Base-by-base conservation (phyloP, 352 stramenopile genomes). In the Blastocystis sp. region DNA sequence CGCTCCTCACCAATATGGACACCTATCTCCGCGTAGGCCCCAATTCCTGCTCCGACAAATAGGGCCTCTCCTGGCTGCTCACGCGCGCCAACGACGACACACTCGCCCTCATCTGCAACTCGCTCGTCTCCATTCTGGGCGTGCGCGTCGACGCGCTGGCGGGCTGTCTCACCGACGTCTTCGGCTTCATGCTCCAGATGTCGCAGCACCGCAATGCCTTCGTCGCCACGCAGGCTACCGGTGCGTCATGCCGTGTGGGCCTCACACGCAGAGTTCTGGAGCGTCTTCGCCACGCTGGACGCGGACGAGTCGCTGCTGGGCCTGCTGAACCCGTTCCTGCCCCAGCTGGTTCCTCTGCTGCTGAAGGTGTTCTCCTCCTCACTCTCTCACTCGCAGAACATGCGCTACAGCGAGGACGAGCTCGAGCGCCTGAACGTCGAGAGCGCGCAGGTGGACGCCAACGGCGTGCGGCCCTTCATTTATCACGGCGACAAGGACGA, bases 361-460 rank as follows among this genome's bases (percentile, higher is more conserved):
- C 14, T 86, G 9, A 17, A 45, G 7, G 71, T 81, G 60, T 7
- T 23, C 10, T n/a, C 61, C 17, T 64, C 43, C 11, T 21, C 60
- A 43, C 10, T 9, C 14, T n/a, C n/a, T 67, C 10, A 7, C 17
- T 7, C 14, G 60, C 38, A 81, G 71, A 86, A 74, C 23, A 86
- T 86, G 76, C 7, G 76, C 17, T 86, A 86, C 48, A 76, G 23
- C 48, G 76, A 81, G 9, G 53, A 86, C 7, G 76, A 86, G 34
- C 28, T 86, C 11, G 76, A 56, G 21, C 38, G 34, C 11, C 28
- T 86, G 64, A 76, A 86, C 43, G 40, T 70, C 14, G 76, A 86
- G 41, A 40, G 17, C 19, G 21, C 71, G 34, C 21, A 28, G 0
- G 34, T 76, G 11, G 76, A 76, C 60, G 60, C 40, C 0, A 48